phyloP scores from a whole-genome alignment of 495 filamentous ascomycete species.

The Sphaerosporella brunnea region DNA sequence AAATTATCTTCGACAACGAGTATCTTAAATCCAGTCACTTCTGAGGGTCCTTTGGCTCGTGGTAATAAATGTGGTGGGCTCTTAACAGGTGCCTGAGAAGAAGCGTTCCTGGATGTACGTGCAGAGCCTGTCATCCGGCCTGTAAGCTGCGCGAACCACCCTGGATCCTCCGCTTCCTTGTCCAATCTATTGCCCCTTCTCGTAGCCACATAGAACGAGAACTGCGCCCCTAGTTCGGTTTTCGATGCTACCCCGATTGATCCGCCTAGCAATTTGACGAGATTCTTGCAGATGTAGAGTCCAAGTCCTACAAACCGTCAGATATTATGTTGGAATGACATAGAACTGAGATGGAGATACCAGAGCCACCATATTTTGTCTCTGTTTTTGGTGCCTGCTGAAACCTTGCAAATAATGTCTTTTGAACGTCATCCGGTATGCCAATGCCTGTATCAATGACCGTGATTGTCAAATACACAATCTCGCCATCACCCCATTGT shows the following conservation, averaged over 20 bases:
- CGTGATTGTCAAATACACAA: slow-evolving; percentile 50
- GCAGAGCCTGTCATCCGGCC: not conserved
- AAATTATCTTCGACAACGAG: slow-evolving; percentile 73
- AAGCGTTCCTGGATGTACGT: not conserved
- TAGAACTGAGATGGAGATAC: not conserved
- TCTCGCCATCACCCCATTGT: slow-evolving; percentile 41
- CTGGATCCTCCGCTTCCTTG: not conserved
- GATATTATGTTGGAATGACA: not conserved
- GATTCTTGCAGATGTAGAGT: slow-evolving; percentile 59
- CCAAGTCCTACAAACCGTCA: slow-evolving; percentile 36
- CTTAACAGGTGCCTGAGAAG: not conserved
- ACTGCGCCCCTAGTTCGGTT: slow-evolving; percentile 57
- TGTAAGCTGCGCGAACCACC: not conserved
- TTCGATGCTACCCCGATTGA: slow-evolving; percentile 64
- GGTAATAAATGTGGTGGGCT: not conserved
- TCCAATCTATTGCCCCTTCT: not conserved
- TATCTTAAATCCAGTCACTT: slow-evolving; percentile 23
- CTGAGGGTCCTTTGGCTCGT: not conserved
- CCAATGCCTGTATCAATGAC: slow-evolving; percentile 68
- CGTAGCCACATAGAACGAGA: slow-evolving; percentile 49
- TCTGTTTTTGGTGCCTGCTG: slow-evolving; percentile 67
- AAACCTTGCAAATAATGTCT: slow-evolving; percentile 62
- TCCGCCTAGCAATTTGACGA: slow-evolving; percentile 68
- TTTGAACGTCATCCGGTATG: slow-evolving; percentile 52
- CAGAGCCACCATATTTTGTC: slow-evolving; percentile 64